phyloP scores from a whole-genome alignment of 2,329 filamentous ascomycete species.

The Alternaria conjuncta region DNA sequence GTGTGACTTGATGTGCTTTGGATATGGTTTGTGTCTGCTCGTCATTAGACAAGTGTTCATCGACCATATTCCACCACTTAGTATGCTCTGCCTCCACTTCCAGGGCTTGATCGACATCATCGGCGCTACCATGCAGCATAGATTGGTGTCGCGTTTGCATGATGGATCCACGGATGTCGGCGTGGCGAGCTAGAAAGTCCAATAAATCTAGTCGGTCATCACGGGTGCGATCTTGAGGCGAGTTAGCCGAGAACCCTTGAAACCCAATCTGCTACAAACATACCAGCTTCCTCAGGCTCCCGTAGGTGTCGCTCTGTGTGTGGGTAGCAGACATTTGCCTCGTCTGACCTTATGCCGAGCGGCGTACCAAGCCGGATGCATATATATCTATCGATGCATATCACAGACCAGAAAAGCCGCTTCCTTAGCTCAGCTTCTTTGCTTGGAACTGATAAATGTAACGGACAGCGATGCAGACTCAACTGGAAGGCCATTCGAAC shows the following conservation, averaged over 20 bases:
- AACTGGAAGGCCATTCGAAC: constrained; percentile 31
- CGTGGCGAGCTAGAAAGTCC: constrained; percentile 32
- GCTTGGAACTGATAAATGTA: constrained; percentile 2
- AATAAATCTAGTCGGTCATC: constrained; percentile 28
- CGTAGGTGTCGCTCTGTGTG: constrained; percentile 22
- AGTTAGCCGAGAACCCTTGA: not conserved
- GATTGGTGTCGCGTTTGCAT: constrained; percentile 28
- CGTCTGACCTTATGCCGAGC: constrained; percentile 25
- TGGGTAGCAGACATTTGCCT: constrained; percentile 31
- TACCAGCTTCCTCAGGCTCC: constrained; percentile 4
- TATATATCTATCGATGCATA: constrained; percentile 33
- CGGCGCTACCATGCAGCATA: constrained; percentile 5
- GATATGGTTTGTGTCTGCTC: constrained; percentile 18
- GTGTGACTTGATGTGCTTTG: constrained; percentile 29
- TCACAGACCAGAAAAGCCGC: constrained; percentile 33
- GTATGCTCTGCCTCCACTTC: constrained; percentile 30
- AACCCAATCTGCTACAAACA: not conserved
- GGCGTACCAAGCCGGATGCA: constrained; percentile 32
- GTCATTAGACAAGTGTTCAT: constrained; percentile 29
- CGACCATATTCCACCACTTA: constrained; percentile 36
- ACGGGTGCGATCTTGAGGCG: constrained; percentile 4
- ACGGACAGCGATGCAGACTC: constrained; percentile 24
- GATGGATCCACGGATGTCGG: constrained; percentile 29
- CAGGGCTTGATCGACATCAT: constrained; percentile 19
- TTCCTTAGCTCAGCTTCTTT: constrained; percentile 30